Evolutionary conservation across 768 basidiomycete genomes (phyloP).

Genomic region (Tylopilus intermedius): DNA sequence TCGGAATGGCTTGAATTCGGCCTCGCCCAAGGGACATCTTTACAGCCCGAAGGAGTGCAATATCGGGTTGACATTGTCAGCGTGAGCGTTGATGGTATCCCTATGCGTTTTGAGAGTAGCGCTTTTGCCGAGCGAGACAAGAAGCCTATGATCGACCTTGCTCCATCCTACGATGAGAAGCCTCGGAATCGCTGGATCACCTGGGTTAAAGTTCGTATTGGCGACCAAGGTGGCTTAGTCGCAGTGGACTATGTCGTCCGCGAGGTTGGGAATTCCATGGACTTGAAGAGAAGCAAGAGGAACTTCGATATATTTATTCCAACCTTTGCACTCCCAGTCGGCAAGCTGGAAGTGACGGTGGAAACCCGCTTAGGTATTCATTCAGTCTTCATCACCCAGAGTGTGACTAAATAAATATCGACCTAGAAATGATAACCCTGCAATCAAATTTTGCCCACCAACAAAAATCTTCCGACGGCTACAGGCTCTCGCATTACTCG

Average conservation of each 20-base stretch:
- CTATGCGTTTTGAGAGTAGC: constrained; percentile 56
- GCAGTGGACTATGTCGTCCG: constrained; percentile 63
- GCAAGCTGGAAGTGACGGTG: constrained; percentile 58
- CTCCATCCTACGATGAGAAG: constrained; percentile 48
- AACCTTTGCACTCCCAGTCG: constrained; percentile 67
- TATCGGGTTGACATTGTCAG: constrained; percentile 48
- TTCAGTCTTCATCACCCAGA: neutral
- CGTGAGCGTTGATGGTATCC: constrained; percentile 60
- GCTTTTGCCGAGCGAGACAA: constrained; percentile 36
- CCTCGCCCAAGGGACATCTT: constrained; percentile 42
- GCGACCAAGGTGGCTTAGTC: constrained; percentile 46
- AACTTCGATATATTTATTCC: constrained; percentile 55
- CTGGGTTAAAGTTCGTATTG: constrained; percentile 61
- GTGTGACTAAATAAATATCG: constrained; percentile 24
- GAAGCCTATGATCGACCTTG: constrained; percentile 31
- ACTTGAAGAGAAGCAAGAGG: constrained; percentile 32
- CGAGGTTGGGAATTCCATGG: constrained; percentile 14
- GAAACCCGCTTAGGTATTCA: constrained; percentile 49
- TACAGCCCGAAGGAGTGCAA: constrained; percentile 20
- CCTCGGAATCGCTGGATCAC: constrained; percentile 55
- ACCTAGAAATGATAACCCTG: constrained; percentile 39
- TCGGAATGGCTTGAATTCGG: constrained; percentile 79
- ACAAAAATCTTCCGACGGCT: constrained; percentile 35
- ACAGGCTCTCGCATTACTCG: constrained; percentile 52
- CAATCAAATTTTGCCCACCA: constrained; percentile 57